A percentile compares a stretch with the other conserved stretches of the same genome.
Conservation (phyloP, 164 flowering plant genomes). For the Amborella trichopoda region DNA sequence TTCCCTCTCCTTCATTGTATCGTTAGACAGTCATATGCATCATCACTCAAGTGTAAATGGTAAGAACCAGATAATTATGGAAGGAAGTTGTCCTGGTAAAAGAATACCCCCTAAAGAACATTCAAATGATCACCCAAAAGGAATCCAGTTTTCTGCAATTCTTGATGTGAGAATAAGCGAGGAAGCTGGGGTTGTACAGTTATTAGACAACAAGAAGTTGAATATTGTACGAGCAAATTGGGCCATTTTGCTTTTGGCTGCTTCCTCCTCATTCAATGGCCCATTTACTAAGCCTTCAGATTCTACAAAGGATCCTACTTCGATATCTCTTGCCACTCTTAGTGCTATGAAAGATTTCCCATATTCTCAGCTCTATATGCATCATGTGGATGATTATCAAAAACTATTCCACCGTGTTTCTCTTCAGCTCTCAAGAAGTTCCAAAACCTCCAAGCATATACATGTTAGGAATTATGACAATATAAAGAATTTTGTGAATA, state of each 20-base stretch:
- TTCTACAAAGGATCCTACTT: slow-evolving; percentile 59
- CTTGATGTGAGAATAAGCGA: slow-evolving; percentile 61
- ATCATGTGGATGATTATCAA: slow-evolving; percentile 80
- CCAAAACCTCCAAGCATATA: slow-evolving; percentile 17
- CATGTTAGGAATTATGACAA: too few species aligned
- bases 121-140: slow-evolving; percentile 41
- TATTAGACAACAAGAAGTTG: slow-evolving; percentile 45
- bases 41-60: slow-evolving; percentile 37
- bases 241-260: slow-evolving; percentile 58
- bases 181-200: slow-evolving; percentile 24
- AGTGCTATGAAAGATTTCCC: slow-evolving; percentile 26
- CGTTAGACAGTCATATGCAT: slow-evolving; percentile 64
- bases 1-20: slow-evolving; percentile 59
- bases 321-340: slow-evolving; percentile 24
- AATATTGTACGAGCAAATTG: slow-evolving; percentile 60
- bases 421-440: slow-evolving; percentile 53
- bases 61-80: slow-evolving; percentile 53
- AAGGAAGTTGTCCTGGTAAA: slow-evolving; percentile 69
- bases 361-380: slow-evolving; percentile 61
- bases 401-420: slow-evolving; percentile 80
- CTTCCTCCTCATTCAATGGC: slow-evolving; percentile 79
- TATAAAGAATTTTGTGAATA: too few species aligned
- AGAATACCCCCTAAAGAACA: slow-evolving; percentile 32
- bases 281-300: slow-evolving; percentile 62
- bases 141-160: slow-evolving; percentile 61